A percentile compares a stretch with the other conserved stretches of the same genome.
phyloP scores from a whole-genome alignment of 768 basidiomycete genomes.

The Suillus decipiens region DNA sequence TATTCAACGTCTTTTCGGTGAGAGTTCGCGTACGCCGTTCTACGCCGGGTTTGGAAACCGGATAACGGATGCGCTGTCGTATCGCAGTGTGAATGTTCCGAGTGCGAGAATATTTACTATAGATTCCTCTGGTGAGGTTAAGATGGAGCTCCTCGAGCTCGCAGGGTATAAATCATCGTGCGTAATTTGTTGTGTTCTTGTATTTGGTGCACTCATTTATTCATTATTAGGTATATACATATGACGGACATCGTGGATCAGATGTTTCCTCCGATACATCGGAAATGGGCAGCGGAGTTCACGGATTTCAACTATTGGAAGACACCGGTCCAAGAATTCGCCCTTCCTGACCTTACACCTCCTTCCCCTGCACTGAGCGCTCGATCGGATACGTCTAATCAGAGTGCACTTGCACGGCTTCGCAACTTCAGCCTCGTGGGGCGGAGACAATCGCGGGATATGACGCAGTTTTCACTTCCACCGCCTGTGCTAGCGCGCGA shows the following conservation, averaged over 20 bases:
- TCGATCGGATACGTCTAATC: constrained; percentile 82
- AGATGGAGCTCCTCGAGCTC: constrained; percentile 94
- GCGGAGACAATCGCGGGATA: constrained; percentile 37
- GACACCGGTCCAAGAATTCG: constrained; percentile 70
- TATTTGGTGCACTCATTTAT: neutral
- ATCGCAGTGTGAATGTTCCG: constrained; percentile 92
- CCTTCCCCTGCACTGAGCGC: constrained; percentile 95
- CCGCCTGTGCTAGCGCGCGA: constrained; percentile 28
- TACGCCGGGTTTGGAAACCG: constrained; percentile 98
- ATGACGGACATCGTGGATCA: constrained; percentile 99
- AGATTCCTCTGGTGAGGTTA: constrained; percentile 91
- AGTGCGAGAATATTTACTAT: constrained; percentile 97
- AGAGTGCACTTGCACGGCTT: constrained; percentile 71
- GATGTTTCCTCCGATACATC: constrained; percentile 96
- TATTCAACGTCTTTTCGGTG: constrained; percentile 88
- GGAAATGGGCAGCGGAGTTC: constrained; percentile 85
- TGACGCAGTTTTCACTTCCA: constrained; percentile 32
- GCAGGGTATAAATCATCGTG: constrained; percentile 97
- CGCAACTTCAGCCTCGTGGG: constrained; percentile 79
- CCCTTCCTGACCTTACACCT: constrained; percentile 78
- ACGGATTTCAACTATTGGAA: constrained; percentile 99
- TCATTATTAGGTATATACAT: constrained; percentile 77
- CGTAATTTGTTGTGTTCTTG: constrained; percentile 28
- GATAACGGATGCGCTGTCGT: constrained; percentile 98
- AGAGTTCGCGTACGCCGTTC: constrained; percentile 72